These are phyloP conservation scores for Olyra latifolia DNA, from an alignment of 176 grass and related monocot genomes.

Conservation along the genomic window DNA sequence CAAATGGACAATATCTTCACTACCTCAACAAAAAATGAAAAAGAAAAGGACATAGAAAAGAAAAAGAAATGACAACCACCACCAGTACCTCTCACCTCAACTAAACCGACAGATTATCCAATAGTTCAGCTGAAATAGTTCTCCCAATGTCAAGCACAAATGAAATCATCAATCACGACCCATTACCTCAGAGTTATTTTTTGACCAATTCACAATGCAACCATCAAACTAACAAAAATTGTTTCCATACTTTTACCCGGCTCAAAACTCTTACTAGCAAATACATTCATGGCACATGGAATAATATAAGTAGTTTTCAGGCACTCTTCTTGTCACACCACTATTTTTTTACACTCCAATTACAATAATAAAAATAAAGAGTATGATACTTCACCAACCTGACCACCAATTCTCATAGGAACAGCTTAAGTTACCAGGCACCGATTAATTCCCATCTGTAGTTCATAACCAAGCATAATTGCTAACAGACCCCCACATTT, in stretches of 20 bases:
- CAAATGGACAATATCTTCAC: constrained; percentile 35
- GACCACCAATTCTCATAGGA: neutral
- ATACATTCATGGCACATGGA: neutral
- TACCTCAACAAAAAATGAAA: constrained; percentile 35
- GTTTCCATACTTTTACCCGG: neutral
- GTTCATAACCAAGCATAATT: constrained; percentile 13
- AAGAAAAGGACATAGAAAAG: constrained; percentile 15
- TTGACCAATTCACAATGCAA: neutral
- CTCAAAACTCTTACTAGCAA: neutral
- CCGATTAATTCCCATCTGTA: neutral
- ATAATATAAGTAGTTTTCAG: neutral
- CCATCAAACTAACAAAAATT: neutral
- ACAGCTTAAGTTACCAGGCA: neutral
- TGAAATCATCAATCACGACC: constrained; percentile 6
- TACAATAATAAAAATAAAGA: neutral
- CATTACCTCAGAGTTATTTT: neutral
- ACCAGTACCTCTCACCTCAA: constrained; percentile 31
- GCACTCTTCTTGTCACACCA: neutral
- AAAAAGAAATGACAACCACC: constrained; percentile 53
- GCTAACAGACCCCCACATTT: neutral
- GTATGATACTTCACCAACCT: neutral
- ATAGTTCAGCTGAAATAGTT: constrained; percentile 37
- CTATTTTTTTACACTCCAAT: neutral
- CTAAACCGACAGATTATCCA: constrained; percentile 33
- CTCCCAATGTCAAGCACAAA: constrained; percentile 2